phyloP scores from a whole-genome alignment of 345 rosid genomes.

The Populus davidiana region DNA sequence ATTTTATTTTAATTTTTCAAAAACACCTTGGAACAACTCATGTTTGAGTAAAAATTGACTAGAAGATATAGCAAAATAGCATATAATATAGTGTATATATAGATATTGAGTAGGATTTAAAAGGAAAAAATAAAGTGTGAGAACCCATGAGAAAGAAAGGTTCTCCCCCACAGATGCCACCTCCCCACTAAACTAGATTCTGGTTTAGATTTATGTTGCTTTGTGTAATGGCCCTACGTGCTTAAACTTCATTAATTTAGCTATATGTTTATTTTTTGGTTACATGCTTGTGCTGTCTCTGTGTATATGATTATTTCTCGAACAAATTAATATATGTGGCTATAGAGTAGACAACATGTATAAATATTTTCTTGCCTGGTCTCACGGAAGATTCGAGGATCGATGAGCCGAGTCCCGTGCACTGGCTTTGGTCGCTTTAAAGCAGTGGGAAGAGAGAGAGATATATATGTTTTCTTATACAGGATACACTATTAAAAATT shows the following conservation, averaged over 20 bases:
- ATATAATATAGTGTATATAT: no score
- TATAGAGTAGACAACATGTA: neutral
- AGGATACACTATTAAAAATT: no score
- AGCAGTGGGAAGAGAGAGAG: no score
- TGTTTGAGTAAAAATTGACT: neutral
- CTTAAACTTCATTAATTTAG: neutral
- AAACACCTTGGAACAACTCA: neutral
- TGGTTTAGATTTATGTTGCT: slow-evolving; percentile 2
- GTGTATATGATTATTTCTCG: neutral
- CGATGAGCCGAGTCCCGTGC: no score
- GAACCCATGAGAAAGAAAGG: slow-evolving; percentile 9
- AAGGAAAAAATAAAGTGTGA: neutral
- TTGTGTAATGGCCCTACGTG: neutral
- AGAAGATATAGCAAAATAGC: no score
- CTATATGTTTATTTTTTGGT: neutral
- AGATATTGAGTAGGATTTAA: no score
- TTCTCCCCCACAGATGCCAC: slow-evolving; percentile 16
- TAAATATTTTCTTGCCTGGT: no score
- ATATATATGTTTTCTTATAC: no score
- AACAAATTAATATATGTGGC: neutral
- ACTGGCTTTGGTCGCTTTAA: no score
- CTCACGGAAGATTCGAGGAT: no score
- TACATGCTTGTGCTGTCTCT: neutral
- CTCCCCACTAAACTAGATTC: slow-evolving; percentile 12
- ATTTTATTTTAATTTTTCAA: no score